phyloP scores from a whole-genome alignment of 768 basidiomycete genomes.

The Russula emetica region DNA sequence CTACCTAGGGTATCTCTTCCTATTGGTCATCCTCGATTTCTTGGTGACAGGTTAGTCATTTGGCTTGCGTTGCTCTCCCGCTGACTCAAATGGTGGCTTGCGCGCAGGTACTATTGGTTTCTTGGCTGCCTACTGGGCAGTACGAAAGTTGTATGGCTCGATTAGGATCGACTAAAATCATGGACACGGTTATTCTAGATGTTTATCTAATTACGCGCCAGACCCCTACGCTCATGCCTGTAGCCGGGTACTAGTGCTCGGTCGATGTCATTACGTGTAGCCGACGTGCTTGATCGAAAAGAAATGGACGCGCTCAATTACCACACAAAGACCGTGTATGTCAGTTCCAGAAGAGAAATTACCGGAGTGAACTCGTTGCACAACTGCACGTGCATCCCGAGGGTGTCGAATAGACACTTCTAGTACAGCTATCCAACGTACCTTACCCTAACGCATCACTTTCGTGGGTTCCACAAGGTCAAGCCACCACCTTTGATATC shows the following conservation, averaged over 20 bases:
- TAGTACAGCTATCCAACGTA: neutral
- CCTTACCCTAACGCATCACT: neutral
- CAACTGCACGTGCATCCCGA: neutral
- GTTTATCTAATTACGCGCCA: neutral
- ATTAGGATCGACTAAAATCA: conserved; percentile 63
- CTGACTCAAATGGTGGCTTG: conserved; percentile 11
- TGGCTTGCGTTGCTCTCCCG: conserved; percentile 6
- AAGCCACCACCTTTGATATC: neutral
- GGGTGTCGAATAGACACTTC: neutral
- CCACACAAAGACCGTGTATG: neutral
- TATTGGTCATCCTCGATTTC: conserved; percentile 82
- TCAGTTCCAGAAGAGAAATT: neutral
- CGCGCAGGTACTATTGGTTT: conserved; percentile 86
- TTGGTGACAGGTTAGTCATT: conserved; percentile 67
- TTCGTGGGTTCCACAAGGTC: neutral
- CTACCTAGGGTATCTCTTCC: conserved; percentile 86
- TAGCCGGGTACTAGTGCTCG: neutral
- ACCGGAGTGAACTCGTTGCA: neutral
- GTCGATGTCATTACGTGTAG: neutral
- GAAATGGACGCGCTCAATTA: neutral
- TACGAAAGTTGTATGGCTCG: conserved; percentile 74
- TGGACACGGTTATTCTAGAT: neutral
- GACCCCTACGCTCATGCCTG: neutral
- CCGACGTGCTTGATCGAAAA: neutral
- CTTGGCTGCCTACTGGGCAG: conserved; percentile 87